Base-by-base conservation (phyloP, 768 basidiomycete species). In the Pleurotus eryngii region DNA sequence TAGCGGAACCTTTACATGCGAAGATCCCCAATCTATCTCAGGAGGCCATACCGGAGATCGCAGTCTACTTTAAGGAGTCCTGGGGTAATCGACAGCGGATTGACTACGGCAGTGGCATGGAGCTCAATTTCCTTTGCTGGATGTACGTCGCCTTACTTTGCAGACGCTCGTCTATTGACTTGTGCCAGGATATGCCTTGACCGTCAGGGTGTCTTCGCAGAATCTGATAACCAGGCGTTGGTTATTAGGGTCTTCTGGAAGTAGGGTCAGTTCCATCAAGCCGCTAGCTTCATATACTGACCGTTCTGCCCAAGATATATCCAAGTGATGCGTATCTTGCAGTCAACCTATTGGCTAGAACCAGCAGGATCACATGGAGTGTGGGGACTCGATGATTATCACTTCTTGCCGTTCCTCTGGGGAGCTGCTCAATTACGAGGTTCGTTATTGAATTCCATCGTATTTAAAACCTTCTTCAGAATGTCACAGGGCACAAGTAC, bases 81-180 rank as follows among this genome's bases (percentile, higher is more conserved):
- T 98, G 95, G 95, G 97, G 97, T 0, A 97, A 90, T 69, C 76
- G 89, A 26, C 83, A 88, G 48, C 78, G 97, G 7, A 94, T 99
- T 55, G 97, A 99, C 72, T 99, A 99, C 71, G 97, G 97, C n/a
- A 97, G 95, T 64, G 97, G 97, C 12, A 98, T 98, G 96, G 97
- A 99, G 67, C 79, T 98, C 45, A 96, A 98, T 71, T 99, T 98
- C 66, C 59, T 98, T 2, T 98, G 95, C 65, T 98, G 95, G 95
- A 67, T 98, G 95, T 97, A 68, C 62, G 92, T 76, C 45, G 30
- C 26, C 59, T 9, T 60, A 2, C 15, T n/a, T 55, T 0, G 8
- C 7, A 4, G 15, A 55, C 51, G 14, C 53, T 20, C 14, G 59
- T 18, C 47, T 42, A 35, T 22, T 37, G 9, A n/a, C 51, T 45